phyloP scores from a whole-genome alignment of 129 eudicot genomes.

The Smallanthus sonchifolius region DNA sequence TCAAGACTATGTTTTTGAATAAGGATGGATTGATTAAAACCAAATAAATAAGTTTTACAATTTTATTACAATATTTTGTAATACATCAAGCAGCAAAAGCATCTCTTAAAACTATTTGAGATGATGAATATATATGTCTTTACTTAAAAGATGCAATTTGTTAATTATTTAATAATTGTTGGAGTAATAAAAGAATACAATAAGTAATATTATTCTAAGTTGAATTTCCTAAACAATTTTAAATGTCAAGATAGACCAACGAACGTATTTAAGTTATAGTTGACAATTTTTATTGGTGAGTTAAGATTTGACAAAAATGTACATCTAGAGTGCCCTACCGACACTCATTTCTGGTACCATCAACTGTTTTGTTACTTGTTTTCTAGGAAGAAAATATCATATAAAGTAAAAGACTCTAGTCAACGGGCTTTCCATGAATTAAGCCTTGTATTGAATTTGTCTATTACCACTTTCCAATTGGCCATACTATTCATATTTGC shows the following conservation, averaged over 20 bases:
- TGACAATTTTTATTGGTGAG: slow-evolving; percentile 25
- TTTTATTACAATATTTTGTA: background rate
- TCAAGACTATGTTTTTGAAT: background rate
- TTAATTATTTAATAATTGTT: background rate
- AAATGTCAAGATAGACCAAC: slow-evolving; percentile 24
- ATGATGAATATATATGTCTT: background rate
- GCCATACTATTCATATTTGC: too few species aligned
- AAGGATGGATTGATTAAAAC: background rate
- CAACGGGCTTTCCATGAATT: too few species aligned
- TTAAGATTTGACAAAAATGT: slow-evolving; percentile 23
- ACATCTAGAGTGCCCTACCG: slow-evolving; percentile 22
- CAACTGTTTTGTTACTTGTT: background rate
- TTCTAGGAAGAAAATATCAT: background rate
- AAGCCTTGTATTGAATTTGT: too few species aligned
- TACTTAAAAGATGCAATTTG: background rate
- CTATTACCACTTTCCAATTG: too few species aligned
- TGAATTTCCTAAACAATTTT: background rate
- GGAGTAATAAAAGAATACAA: background rate
- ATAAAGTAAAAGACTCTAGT: background rate
- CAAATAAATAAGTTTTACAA: background rate
- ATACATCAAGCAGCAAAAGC: background rate
- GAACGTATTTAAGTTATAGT: slow-evolving; percentile 19
- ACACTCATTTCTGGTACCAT: slow-evolving; percentile 9
- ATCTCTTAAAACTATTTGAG: background rate
- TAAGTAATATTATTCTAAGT: slow-evolving; percentile 3